Evolutionary conservation across 148 eudicot species (phyloP).

Genomic region (Vaccinium darrowii): DNA sequence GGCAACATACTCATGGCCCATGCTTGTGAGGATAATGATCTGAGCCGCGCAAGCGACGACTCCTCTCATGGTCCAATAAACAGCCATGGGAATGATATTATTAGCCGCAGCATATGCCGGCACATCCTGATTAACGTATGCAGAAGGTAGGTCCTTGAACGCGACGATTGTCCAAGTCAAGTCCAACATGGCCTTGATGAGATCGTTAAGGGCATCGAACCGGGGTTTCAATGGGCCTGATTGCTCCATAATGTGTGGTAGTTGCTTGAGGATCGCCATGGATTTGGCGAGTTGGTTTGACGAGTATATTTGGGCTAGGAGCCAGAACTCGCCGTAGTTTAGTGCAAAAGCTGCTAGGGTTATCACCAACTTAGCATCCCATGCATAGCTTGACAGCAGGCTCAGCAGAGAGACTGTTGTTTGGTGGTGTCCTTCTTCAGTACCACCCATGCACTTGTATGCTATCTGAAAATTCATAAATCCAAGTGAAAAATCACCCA

Average conservation of each 20-base stretch:
- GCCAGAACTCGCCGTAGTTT: constrained; percentile 34
- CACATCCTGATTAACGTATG: constrained; percentile 19
- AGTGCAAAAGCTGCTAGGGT: constrained; percentile 33
- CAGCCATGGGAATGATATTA: constrained; percentile 22
- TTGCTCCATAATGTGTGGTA: constrained; percentile 29
- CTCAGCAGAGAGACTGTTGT: constrained; percentile 21
- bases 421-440: constrained; percentile 21
- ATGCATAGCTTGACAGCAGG: constrained; percentile 20
- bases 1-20: constrained; percentile 26
- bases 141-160: constrained; percentile 26
- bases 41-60: constrained; percentile 27
- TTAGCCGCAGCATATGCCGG: constrained; percentile 18
- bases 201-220: constrained; percentile 26
- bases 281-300: constrained; percentile 31
- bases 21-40: constrained; percentile 28
- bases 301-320: constrained; percentile 23
- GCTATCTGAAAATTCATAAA: constrained; percentile 26
- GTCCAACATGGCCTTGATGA: constrained; percentile 25
- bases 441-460: constrained; percentile 33
- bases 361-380: constrained; percentile 34
- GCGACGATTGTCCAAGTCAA: constrained; percentile 22
- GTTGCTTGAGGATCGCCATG: constrained; percentile 30
- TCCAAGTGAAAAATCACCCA: neutral
- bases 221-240: constrained; percentile 18
- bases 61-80: constrained; percentile 30